Percentiles rank a stretch among this genome's conserved stretches.
Conservation (phyloP, 306 rosid genomes). For the Fragaria nilgerrensis region DNA sequence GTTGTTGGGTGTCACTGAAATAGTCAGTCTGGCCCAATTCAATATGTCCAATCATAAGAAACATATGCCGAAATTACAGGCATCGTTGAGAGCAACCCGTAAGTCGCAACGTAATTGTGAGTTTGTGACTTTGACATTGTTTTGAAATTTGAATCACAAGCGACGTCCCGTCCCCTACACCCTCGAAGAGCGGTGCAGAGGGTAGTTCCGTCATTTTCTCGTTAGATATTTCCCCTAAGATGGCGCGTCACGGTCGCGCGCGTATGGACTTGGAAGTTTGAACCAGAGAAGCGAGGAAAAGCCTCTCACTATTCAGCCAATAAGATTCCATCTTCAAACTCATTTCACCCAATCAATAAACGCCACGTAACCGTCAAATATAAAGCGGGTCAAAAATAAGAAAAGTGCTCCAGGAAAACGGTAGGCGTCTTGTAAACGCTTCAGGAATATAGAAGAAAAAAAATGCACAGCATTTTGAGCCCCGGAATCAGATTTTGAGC, state of each 20-base stretch:
- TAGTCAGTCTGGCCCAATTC: too few species aligned
- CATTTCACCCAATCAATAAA: neutral
- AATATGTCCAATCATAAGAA: too few species aligned
- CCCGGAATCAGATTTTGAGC: neutral
- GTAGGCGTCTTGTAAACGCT: neutral
- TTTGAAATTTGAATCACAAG: too few species aligned
- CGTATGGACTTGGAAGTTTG: neutral
- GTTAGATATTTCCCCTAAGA: neutral
- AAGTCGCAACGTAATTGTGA: too few species aligned
- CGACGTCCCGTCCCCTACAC: too few species aligned
- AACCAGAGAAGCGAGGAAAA: neutral
- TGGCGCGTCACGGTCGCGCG: conserved; percentile 13
- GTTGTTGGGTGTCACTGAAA: too few species aligned
- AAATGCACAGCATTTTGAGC: neutral
- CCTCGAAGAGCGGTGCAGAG: too few species aligned
- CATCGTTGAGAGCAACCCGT: too few species aligned
- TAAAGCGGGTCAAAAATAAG: neutral
- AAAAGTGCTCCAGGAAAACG: neutral
- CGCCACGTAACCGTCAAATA: conserved; percentile 10
- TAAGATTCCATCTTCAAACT: neutral
- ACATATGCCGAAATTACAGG: neutral
- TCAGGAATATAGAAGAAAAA: neutral
- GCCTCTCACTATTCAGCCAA: too few species aligned
- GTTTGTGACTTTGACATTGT: too few species aligned
- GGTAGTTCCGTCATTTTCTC: neutral